phyloP scores from a whole-genome alignment of 2,329 filamentous ascomycete species.

The Phaeosphaeriaceae sp. region DNA sequence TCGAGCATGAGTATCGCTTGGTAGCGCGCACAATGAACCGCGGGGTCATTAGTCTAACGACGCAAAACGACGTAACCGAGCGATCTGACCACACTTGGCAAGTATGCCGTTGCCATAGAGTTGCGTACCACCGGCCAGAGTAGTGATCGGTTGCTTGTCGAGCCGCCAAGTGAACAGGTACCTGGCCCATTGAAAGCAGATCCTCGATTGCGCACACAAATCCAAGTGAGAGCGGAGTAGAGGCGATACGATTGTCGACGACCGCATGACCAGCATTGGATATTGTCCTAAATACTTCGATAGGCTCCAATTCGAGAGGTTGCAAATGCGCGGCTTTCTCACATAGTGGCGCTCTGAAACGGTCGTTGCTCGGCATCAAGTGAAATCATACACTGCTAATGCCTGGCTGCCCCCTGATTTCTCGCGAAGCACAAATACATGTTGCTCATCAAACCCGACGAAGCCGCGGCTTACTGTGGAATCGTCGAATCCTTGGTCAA shows the following conservation, averaged over 20 bases:
- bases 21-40: background rate
- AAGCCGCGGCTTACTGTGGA: slow-evolving; percentile 62
- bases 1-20: background rate
- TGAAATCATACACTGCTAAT: slow-evolving; percentile 87
- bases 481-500: slow-evolving; percentile 48
- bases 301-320: too few relatives aligned
- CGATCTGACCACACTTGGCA: background rate
- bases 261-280: too few relatives aligned
- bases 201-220: too few relatives aligned
- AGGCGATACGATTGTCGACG: too few relatives aligned
- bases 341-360: too few relatives aligned
- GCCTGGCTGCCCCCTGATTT: slow-evolving; percentile 71
- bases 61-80: background rate
- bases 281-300: too few relatives aligned
- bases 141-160: background rate
- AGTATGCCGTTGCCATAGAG: background rate
- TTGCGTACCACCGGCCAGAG: background rate
- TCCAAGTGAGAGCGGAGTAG: too few relatives aligned
- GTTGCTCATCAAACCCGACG: slow-evolving; percentile 90
- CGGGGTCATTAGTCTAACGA: background rate
- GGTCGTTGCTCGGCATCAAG: slow-evolving; percentile 49
- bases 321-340: too few relatives aligned
- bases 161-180: too few relatives aligned
- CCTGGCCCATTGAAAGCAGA: background rate
- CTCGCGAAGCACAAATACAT: slow-evolving; percentile 85